Evolutionary conservation across 1,284 basidiomycete species (phyloP).

Genomic region (Inonotus obliquus): DNA sequence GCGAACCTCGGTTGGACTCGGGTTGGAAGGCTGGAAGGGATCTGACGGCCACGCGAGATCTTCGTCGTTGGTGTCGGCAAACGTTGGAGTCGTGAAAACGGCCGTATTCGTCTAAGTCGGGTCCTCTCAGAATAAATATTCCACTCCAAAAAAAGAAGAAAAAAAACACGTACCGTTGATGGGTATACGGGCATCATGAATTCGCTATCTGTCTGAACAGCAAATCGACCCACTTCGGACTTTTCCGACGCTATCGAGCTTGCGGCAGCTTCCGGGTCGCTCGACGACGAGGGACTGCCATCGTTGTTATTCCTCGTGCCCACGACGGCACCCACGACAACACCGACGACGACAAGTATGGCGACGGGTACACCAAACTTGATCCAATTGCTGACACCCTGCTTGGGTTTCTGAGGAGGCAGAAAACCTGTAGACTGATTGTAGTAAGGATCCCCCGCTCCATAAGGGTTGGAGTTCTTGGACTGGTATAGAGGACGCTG

Average conservation of each 20-base stretch:
- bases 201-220: constrained; percentile 70
- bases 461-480: constrained; percentile 21
- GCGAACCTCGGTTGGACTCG: constrained; percentile 58
- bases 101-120: constrained; percentile 69
- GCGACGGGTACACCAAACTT: constrained; percentile 62
- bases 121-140: not conserved
- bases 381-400: constrained; percentile 49
- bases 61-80: constrained; percentile 45
- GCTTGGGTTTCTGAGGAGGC: constrained; percentile 26
- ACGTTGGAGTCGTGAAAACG: constrained; percentile 72
- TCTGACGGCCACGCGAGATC: constrained; percentile 73
- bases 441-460: constrained; percentile 21
- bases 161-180: constrained; percentile 50
- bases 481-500: constrained; percentile 22
- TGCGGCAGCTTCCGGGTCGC: constrained; percentile 34
- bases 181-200: constrained; percentile 86
- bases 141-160: not conserved
- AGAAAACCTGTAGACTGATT: constrained; percentile 19
- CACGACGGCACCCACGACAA: constrained; percentile 75
- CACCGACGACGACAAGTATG: constrained; percentile 65
- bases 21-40: constrained; percentile 59
- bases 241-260: constrained; percentile 57
- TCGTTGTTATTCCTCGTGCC: constrained; percentile 49
- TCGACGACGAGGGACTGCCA: constrained; percentile 34
- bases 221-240: constrained; percentile 56